Evolutionary conservation across 1,284 basidiomycete genomes (phyloP), one percentile per base, ranked within the genome.

Genomic region (Lentinula novae-zelandiae): DNA sequence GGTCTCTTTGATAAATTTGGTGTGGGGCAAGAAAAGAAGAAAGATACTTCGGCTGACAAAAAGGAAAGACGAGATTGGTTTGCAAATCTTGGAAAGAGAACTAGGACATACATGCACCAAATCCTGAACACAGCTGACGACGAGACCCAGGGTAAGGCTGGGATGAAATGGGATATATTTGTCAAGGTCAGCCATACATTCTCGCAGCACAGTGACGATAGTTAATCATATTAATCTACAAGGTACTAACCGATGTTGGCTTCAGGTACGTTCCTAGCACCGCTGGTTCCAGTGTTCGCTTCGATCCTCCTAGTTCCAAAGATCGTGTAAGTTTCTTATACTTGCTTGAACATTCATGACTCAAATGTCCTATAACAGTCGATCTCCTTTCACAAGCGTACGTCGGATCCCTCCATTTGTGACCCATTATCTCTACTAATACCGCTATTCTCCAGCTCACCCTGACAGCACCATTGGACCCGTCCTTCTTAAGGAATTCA

Each of bases 181-280:
- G 64, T 85, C 40, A 84, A 80, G 75, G 84, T 83, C n/a, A 33
- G 15, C 9, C 15, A 22, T 38, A 38, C 36, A 3, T 44, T 64
- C 39, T 46, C 51, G 38, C 42, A 56, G 39, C 63, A 13, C 8
- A 36, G 27, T 34, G 49, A 34, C 49, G 27, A 38, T 2, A 17
- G 9, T 61, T 27, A 49, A 57, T 59, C 42, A 38, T 38, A 10
- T 22, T 31, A 49, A 51, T 60, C 53, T 58, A 34, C 52, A 10
- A 92, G 90, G 73, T 89, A 46, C 89, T 92, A 89, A 75, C 76
- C 38, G 88, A 89, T 58, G 85, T 92, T 81, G 90, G 90, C 48
- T 92, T 92, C 72, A 72, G 73, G 1, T 85, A 85, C 64, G 84
- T 87, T 68, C 86, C 85, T 17, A 84, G 83, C 62, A 90, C 89